A percentile compares a stretch with the other conserved stretches of the same genome.
phyloP scores from a whole-genome alignment of 192 early-diverging fungal species.

The Cetraspora pellucida region DNA sequence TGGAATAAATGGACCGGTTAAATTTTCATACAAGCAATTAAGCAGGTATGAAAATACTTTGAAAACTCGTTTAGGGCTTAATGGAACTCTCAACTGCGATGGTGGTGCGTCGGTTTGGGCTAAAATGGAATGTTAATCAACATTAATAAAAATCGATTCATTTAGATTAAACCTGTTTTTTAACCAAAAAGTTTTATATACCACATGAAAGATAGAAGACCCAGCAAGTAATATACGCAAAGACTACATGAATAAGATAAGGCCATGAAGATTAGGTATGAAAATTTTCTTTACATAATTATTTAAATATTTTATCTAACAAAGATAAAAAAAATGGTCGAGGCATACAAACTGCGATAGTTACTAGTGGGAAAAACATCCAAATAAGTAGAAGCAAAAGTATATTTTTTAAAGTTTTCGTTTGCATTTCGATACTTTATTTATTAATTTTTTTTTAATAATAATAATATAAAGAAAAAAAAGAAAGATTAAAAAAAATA shows the following conservation, averaged over 20 bases:
- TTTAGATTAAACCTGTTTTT: not conserved
- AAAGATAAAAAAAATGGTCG: too few relatives aligned
- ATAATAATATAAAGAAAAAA: too few relatives aligned
- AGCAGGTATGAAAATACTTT: slow-evolving; percentile 27
- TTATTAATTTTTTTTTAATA: too few relatives aligned
- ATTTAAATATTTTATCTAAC: not conserved
- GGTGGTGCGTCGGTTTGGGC: slow-evolving; percentile 30
- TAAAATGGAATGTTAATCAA: not conserved
- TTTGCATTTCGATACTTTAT: too few relatives aligned
- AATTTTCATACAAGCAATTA: slow-evolving; percentile 22
- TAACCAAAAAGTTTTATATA: not conserved
- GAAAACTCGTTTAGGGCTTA: slow-evolving; percentile 27
- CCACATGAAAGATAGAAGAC: slow-evolving; percentile 33
- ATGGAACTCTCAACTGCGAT: slow-evolving; percentile 25
- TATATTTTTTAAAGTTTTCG: too few relatives aligned
- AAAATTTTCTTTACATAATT: not conserved
- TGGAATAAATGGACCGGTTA: slow-evolving; percentile 30
- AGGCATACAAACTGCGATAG: too few relatives aligned
- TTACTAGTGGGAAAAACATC: too few relatives aligned
- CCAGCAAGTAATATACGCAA: slow-evolving; percentile 16
- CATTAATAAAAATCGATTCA: not conserved
- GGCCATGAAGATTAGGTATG: not conserved
- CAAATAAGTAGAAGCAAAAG: too few relatives aligned
- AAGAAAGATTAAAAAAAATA: too few relatives aligned
- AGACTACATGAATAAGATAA: not conserved